Conservation (phyloP, 2,329 filamentous ascomycete species). For the Tympanopsis confertula region DNA sequence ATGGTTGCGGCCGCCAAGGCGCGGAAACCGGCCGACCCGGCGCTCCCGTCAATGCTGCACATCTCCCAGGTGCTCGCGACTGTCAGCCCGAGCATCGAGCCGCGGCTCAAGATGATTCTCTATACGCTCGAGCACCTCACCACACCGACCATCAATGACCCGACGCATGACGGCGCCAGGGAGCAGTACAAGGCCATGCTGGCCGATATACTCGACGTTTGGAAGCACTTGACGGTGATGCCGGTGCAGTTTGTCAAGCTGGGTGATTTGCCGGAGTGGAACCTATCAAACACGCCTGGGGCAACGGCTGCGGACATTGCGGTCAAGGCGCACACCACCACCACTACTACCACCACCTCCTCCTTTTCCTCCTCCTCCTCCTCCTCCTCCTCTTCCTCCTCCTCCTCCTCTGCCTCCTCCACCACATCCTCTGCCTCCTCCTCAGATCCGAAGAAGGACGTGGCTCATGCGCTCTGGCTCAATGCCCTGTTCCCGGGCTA, state of each 20-base stretch:
- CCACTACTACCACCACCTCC: too few species aligned
- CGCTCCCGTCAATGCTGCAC: neutral
- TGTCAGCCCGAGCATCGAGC: neutral
- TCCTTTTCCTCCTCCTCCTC: too few species aligned
- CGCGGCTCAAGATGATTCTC: neutral
- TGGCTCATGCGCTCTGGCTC: neutral
- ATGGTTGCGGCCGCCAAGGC: neutral
- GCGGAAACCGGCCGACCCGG: neutral
- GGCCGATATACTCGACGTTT: neutral
- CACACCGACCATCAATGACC: too few species aligned
- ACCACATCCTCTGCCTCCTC: too few species aligned
- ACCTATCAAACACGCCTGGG: too few species aligned
- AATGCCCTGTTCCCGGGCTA: neutral
- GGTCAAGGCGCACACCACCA: too few species aligned
- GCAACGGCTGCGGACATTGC: too few species aligned
- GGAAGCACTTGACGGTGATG: neutral
- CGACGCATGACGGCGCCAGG: too few species aligned
- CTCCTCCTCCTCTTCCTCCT: too few species aligned
- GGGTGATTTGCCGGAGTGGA: neutral
- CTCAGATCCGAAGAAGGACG: too few species aligned
- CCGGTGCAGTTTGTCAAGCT: neutral
- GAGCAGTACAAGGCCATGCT: neutral
- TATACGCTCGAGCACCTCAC: neutral
- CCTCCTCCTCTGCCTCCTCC: too few species aligned
- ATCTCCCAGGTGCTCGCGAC: neutral